These are phyloP conservation scores for Plasmodium coatneyi DNA, from an alignment of 169 alveolate genomes.

Conservation along the genomic window DNA sequence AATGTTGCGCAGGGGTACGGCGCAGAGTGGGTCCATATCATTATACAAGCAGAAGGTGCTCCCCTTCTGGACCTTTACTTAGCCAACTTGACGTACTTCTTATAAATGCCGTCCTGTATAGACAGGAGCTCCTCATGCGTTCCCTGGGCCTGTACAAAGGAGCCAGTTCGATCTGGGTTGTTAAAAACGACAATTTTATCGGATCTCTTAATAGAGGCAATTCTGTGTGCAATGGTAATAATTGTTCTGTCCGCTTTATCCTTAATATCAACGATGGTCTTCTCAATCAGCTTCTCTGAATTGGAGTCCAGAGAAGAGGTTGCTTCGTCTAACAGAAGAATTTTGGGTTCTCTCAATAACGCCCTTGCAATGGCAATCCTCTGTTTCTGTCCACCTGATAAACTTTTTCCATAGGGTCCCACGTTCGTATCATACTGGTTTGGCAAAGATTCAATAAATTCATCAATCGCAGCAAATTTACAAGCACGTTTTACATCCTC, in stretches of 20 bases:
- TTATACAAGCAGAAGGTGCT: not conserved
- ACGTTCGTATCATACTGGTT: conserved; percentile 89
- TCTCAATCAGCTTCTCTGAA: conserved; percentile 82
- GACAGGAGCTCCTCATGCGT: conserved; percentile 88
- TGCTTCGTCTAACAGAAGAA: conserved; percentile 96
- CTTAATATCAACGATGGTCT: conserved; percentile 65
- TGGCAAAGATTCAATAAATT: conserved; percentile 87
- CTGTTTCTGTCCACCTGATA: conserved; percentile 93
- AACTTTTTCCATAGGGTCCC: conserved; percentile 88
- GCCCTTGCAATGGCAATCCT: conserved; percentile 93
- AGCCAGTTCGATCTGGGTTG: conserved; percentile 84
- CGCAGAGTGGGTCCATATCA: not conserved
- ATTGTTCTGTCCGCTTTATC: conserved; percentile 85
- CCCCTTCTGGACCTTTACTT: not conserved
- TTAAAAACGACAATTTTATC: conserved; percentile 85
- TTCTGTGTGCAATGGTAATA: conserved; percentile 94
- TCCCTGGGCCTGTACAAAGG: conserved; percentile 88
- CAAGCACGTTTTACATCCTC: conserved; percentile 90
- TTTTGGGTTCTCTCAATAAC: conserved; percentile 87
- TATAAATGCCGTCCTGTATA: conserved; percentile 45
- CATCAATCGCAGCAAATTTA: conserved; percentile 87
- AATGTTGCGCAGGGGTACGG: not conserved
- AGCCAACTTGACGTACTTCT: conserved; percentile 66
- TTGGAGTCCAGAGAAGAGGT: conserved; percentile 94
- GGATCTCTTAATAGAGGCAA: conserved; percentile 89